Conservation (phyloP, 257 asterid species). For the Penstemon eatonii region DNA sequence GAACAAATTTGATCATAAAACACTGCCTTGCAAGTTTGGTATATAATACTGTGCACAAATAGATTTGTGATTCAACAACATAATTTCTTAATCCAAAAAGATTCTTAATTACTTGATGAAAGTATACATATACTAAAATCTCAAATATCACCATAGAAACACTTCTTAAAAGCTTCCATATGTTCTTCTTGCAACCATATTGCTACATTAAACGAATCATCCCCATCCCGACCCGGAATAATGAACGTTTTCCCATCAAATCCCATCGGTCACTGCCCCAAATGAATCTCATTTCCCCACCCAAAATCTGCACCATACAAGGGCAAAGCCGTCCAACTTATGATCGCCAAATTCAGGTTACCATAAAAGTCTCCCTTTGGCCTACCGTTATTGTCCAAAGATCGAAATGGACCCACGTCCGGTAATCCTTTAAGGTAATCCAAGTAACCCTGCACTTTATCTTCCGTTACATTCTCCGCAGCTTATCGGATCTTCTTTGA, state of each 20-base stretch:
- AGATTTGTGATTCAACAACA: too few species aligned
- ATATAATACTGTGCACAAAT: too few species aligned
- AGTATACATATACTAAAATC: neutral
- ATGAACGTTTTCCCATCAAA: conserved; percentile 75
- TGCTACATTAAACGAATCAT: conserved; percentile 58
- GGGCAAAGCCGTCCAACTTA: conserved; percentile 72
- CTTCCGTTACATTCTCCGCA: conserved; percentile 48
- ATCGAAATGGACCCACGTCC: conserved; percentile 56
- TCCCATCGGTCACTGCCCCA: conserved; percentile 72
- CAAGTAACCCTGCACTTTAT: conserved; percentile 51
- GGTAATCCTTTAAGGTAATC: conserved; percentile 57
- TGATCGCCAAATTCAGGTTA: conserved; percentile 67
- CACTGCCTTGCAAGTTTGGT: too few species aligned
- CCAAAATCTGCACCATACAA: conserved; percentile 74
- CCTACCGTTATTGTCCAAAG: conserved; percentile 49
- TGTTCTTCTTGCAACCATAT: conserved; percentile 69
- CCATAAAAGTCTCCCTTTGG: conserved; percentile 63
- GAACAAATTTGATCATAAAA: too few species aligned
- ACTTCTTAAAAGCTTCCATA: conserved; percentile 56
- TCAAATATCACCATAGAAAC: conserved; percentile 44
- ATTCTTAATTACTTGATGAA: neutral
- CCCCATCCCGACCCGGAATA: conserved; percentile 52
- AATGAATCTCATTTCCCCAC: conserved; percentile 69
- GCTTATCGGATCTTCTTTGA: conserved; percentile 51
- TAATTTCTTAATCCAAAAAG: too few species aligned